Evolutionary conservation across 768 basidiomycete genomes (phyloP).

Genomic region (Asterophora lycoperdoides): DNA sequence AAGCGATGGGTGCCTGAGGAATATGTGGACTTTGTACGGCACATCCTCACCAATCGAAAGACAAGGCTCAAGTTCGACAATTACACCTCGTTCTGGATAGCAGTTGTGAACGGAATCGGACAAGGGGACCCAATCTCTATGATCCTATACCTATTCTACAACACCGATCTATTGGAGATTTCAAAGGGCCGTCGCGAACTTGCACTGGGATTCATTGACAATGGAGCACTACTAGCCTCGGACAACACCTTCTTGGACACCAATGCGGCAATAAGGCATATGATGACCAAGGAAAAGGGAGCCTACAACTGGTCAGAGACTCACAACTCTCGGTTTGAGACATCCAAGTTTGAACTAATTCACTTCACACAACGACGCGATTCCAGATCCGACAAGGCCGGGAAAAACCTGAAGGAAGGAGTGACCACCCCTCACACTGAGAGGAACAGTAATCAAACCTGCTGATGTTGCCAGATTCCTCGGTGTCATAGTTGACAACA

Average conservation of each 20-base stretch:
- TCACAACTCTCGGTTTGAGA: constrained; percentile 1
- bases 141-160: constrained; percentile 24
- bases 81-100: constrained; percentile 17
- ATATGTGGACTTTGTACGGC: constrained; percentile 12
- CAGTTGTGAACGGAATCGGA: constrained; percentile 16
- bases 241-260: constrained; percentile 8
- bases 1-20: constrained; percentile 18
- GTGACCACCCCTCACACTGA: not conserved
- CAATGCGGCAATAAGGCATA: not conserved
- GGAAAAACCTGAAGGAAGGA: not conserved
- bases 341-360: not conserved
- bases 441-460: constrained; percentile 5
- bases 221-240: constrained; percentile 7
- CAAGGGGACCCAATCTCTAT: too few species aligned
- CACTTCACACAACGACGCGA: not conserved
- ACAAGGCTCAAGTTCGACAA: constrained; percentile 26
- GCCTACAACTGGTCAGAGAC: not conserved
- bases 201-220: constrained; percentile 17
- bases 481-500: constrained; percentile 22
- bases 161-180: constrained; percentile 17
- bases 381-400: not conserved
- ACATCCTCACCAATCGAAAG: constrained; percentile 13
- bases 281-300: constrained; percentile 12
- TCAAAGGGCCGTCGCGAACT: constrained; percentile 2
- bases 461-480: constrained; percentile 22